Evolutionary conservation across 2,329 filamentous ascomycete species (phyloP), one percentile per base, ranked within the genome.

Genomic region (Thelonectria blattea): DNA sequence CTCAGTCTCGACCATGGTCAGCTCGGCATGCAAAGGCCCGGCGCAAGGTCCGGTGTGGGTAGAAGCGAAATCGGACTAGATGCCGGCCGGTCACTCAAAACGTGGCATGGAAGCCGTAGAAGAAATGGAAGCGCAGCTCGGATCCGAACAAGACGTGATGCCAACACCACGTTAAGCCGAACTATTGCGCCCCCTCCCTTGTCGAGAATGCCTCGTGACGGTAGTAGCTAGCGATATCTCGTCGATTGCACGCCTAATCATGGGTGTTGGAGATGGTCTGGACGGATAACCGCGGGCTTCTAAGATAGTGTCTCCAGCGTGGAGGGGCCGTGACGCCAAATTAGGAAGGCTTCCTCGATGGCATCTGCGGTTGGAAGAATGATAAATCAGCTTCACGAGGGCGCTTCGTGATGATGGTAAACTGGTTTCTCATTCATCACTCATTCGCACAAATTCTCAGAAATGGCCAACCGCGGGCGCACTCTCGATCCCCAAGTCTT

Each of bases 401-500:
- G 6, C 34, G 4, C 34, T 15, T 37, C 11, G 34, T 37, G 12
- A 37, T 14, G 10, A 53, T n/a, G 15, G 50, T 41, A 18, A 30
- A 15, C 15, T 30, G 18, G 10, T 14, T 20, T 17, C 43, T 47
- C 32, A 15, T 18, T 43, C 9, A 27, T 43, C 43, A 32, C 50
- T 34, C 37, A 18, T 41, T 45, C 46, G 24, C 22, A 43, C 18
- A 14, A n/a, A 15, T 24, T 6, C 22, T 24, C 22, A 49, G 46
- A 20, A 52, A 62, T 62, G 60, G 60, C 60, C 41, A 62, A 62
- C 42, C 60, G 60, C 9, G 60, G 60, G 30, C 57, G 56, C 42
- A 62, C 56, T 7, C 55, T 60, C 14, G 60, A 62, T 32, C 51
- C 57, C n/a, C 60, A 56, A 47, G 56, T 62, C 47, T 58, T 45